Percentiles rank a stretch among this genome's conserved stretches.
Conservation (phyloP, 371 early-diverging fungal species). For the Actinomortierella wolfii region DNA sequence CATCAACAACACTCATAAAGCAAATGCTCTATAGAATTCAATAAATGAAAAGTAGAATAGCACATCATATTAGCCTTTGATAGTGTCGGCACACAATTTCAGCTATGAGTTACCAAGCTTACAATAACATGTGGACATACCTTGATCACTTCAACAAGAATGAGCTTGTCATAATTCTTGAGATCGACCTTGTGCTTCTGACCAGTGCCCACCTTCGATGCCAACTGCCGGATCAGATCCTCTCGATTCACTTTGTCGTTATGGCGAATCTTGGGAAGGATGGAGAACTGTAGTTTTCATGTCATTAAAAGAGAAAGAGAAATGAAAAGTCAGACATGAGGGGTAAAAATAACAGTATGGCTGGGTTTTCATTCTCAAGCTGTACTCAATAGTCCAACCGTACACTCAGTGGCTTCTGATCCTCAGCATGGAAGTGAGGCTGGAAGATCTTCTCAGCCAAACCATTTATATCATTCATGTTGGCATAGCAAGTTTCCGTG, state of each 20-base stretch:
- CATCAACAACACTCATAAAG: constrained; percentile 71
- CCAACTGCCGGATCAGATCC: constrained; percentile 59
- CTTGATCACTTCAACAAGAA: constrained; percentile 76
- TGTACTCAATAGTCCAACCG: background rate
- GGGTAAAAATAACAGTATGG: no score
- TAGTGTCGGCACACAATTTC: background rate
- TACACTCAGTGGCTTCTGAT: constrained; percentile 52
- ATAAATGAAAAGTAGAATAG: background rate
- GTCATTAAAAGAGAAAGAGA: no score
- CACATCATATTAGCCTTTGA: background rate
- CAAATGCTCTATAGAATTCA: constrained; percentile 59
- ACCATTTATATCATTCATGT: constrained; percentile 59
- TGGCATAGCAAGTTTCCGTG: constrained; percentile 61
- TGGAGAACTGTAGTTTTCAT: constrained; percentile 58
- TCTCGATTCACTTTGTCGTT: constrained; percentile 63
- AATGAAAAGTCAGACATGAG: background rate
- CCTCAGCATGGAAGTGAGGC: constrained; percentile 58
- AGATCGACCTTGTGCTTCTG: constrained; percentile 66
- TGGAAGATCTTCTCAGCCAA: constrained; percentile 57
- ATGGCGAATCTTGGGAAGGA: constrained; percentile 68
- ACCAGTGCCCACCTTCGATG: constrained; percentile 53
- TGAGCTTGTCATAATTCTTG: constrained; percentile 59
- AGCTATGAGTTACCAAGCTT: background rate
- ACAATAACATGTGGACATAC: no score
- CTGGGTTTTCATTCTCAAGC: no score